These are phyloP conservation scores for Volvox reticuliferus DNA, from an alignment of 139 green algal genomes.

Conservation along the genomic window DNA sequence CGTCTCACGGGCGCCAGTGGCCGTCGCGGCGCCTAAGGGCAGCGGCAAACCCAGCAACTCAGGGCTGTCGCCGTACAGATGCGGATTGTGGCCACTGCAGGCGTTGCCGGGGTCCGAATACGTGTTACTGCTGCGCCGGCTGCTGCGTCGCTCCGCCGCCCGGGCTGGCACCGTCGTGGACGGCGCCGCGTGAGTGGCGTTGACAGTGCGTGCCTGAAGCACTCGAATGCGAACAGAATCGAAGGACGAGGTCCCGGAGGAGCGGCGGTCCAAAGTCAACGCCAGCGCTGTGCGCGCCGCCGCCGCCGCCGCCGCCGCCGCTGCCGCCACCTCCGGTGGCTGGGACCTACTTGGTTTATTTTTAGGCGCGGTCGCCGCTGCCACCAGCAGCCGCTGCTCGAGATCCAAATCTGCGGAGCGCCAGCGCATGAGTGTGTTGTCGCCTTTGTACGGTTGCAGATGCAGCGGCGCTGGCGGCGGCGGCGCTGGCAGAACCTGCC, in stretches of 20 bases:
- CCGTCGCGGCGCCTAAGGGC: no score
- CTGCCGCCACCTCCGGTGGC: not conserved
- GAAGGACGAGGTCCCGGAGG: not conserved
- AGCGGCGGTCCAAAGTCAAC: not conserved
- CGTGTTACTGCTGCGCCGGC: constrained; percentile 9
- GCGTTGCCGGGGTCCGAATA: constrained; percentile 6
- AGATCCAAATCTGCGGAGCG: not conserved
- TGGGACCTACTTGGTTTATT: no score
- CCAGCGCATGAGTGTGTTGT: not conserved
- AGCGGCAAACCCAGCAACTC: no score
- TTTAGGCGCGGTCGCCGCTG: not conserved
- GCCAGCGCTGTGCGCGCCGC: not conserved
- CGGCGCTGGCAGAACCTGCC: not conserved
- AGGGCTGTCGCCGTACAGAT: no score
- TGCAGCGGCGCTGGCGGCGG: not conserved
- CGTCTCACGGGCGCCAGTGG: no score
- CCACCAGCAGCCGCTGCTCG: not conserved
- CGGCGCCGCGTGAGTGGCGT: not conserved
- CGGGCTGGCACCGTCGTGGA: not conserved
- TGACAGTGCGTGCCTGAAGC: not conserved
- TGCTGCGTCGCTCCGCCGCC: not conserved
- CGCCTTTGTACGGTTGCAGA: not conserved
- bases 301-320: not conserved
- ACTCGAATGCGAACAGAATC: not conserved
- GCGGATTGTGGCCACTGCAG: not conserved